A percentile compares a stretch with the other conserved stretches of the same genome.
Conservation (phyloP, 495 filamentous ascomycete species). For the Clohesyomyces aquaticus region DNA sequence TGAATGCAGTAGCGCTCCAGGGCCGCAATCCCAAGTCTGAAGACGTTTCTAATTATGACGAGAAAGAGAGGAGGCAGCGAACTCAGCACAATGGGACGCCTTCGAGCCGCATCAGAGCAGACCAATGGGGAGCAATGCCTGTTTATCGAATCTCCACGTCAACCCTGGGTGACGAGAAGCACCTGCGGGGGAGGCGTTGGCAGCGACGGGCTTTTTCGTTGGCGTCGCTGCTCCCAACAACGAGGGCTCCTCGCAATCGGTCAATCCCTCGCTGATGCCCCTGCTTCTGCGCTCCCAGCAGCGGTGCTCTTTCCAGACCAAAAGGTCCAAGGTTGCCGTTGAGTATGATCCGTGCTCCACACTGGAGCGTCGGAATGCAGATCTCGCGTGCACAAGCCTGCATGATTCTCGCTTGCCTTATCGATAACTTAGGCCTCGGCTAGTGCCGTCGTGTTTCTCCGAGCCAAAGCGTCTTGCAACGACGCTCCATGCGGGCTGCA, state of each 20-base stretch:
- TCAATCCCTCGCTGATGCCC: neutral
- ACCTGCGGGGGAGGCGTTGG: constrained; percentile 10
- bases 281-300: neutral
- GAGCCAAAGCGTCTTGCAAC: constrained; percentile 9
- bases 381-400: constrained; percentile 28
- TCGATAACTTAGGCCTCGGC: constrained; percentile 21
- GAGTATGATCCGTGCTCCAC: constrained; percentile 10
- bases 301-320: neutral
- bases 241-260: neutral
- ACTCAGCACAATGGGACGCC: neutral
- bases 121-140: constrained; percentile 7
- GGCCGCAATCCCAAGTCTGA: neutral
- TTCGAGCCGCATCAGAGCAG: constrained; percentile 30
- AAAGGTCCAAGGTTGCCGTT: neutral
- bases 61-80: neutral
- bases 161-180: constrained; percentile 17
- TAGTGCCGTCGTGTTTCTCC: constrained; percentile 6
- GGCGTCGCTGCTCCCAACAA: neutral
- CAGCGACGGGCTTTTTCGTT: neutral
- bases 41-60: constrained; percentile 15
- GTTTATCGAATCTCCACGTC: constrained; percentile 27
- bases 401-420: constrained; percentile 1
- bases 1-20: constrained; percentile 32
- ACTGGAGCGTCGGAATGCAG: constrained; percentile 8
- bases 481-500: constrained; percentile 23